phyloP scores from a whole-genome alignment of 2,329 filamentous ascomycete genomes.

The Paraphaeosphaeria sporulosa region DNA sequence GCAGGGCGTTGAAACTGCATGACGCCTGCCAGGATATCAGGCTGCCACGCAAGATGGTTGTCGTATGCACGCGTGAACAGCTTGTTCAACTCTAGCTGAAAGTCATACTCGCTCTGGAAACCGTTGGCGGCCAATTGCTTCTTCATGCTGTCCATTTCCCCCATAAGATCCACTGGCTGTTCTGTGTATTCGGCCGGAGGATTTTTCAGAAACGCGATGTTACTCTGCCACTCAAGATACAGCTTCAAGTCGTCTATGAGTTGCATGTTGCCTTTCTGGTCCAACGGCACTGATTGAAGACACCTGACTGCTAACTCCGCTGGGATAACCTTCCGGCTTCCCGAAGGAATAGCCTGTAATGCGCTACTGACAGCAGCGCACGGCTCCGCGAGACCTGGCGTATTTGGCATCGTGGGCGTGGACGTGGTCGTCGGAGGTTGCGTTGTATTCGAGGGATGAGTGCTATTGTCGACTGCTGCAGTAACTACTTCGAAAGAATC shows the following conservation, averaged over 20 bases:
- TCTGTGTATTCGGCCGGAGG: constrained; percentile 49
- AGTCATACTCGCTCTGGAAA: constrained; percentile 52
- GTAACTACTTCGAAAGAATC: constrained; percentile 30
- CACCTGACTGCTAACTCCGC: constrained; percentile 46
- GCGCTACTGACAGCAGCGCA: constrained; percentile 42
- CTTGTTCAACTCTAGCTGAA: constrained; percentile 47
- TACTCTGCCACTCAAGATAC: constrained; percentile 50
- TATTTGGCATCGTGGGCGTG: constrained; percentile 25
- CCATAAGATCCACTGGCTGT: constrained; percentile 49
- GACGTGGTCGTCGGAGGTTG: constrained; percentile 23
- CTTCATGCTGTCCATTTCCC: constrained; percentile 45
- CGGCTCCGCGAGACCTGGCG: constrained; percentile 32
- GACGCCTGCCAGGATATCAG: constrained; percentile 46
- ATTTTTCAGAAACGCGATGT: constrained; percentile 49
- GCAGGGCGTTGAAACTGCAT: constrained; percentile 48
- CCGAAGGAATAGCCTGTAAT: constrained; percentile 34
- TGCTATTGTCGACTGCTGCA: constrained; percentile 26
- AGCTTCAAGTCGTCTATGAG: constrained; percentile 46
- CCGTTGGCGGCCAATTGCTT: constrained; percentile 35
- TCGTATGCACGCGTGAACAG: constrained; percentile 50
- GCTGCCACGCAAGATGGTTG: constrained; percentile 50
- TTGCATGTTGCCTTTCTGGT: constrained; percentile 40
- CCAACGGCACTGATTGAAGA: constrained; percentile 47
- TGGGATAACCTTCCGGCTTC: constrained; percentile 38
- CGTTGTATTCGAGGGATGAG: constrained; percentile 22